Conservation (phyloP, 306 rosid species). For the cucumber (Cucumis sativus) region DNA sequence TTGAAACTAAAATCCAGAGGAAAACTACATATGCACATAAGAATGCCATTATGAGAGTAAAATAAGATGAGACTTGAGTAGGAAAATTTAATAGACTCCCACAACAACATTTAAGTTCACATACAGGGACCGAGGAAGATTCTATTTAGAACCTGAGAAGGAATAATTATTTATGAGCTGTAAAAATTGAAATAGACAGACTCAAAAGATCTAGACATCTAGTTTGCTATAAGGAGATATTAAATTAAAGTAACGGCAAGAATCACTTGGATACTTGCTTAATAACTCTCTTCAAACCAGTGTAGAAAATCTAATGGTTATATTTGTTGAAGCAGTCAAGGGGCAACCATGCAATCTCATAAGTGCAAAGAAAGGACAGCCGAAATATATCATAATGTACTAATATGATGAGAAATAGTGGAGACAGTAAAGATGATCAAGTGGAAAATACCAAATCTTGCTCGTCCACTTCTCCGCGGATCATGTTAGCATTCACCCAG, state of each 20-base stretch:
- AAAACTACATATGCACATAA: background rate
- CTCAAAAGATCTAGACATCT: background rate
- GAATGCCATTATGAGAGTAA: background rate
- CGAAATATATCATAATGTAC: background rate
- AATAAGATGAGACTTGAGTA: background rate
- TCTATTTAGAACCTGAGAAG: background rate
- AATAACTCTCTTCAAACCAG: background rate
- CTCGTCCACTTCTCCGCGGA: constrained; percentile 23
- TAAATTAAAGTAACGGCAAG: background rate
- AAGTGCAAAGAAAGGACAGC: background rate
- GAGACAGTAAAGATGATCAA: background rate
- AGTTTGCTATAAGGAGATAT: background rate
- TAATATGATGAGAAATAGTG: background rate
- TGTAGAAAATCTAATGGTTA: background rate
- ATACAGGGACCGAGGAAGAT: background rate
- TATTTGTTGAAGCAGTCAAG: background rate
- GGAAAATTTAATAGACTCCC: background rate
- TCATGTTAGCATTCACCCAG: constrained; percentile 31
- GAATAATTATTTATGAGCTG: background rate
- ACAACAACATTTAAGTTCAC: background rate
- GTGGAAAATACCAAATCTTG: constrained; percentile 27
- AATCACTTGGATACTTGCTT: background rate
- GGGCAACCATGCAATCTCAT: background rate
- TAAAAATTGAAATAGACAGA: background rate
- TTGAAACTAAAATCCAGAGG: background rate